phyloP scores from a whole-genome alignment of 768 basidiomycete species.

The Agrocybe chaxingu region DNA sequence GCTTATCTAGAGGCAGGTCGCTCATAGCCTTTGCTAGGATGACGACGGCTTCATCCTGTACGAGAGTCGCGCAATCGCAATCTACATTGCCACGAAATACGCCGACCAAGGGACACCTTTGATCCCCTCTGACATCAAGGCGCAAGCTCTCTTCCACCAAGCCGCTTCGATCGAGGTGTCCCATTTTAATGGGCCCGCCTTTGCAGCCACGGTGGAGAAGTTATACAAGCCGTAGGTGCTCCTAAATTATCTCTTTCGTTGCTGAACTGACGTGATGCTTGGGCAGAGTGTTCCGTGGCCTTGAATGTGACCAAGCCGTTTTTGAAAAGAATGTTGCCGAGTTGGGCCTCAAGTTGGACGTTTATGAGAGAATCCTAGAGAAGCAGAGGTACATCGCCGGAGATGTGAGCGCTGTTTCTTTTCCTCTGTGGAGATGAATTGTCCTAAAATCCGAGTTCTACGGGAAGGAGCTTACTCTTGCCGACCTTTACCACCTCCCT shows the following conservation, averaged over 20 bases:
- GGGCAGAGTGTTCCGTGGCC: no score
- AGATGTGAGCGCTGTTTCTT: not conserved
- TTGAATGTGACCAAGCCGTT: no score
- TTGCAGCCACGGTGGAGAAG: constrained; percentile 37
- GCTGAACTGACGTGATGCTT: no score
- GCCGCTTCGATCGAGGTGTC: constrained; percentile 41
- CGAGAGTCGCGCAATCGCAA: constrained; percentile 52
- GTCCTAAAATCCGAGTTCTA: not conserved
- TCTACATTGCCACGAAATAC: constrained; percentile 51
- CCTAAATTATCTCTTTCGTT: not conserved
- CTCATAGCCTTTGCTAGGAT: constrained; percentile 23
- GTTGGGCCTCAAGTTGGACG: no score
- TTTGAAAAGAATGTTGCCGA: no score
- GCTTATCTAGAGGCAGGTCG: not conserved
- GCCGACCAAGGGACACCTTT: constrained; percentile 41
- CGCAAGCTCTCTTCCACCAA: constrained; percentile 34
- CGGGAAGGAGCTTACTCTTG: constrained; percentile 37
- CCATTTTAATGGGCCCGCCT: constrained; percentile 39
- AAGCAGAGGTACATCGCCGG: no score
- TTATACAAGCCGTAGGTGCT: constrained; percentile 40
- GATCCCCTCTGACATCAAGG: constrained; percentile 36
- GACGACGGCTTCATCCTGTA: constrained; percentile 55
- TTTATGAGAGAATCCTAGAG: no score
- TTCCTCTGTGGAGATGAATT: not conserved
- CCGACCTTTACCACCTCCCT: constrained; percentile 43